phyloP scores from a whole-genome alignment of 2,329 filamentous ascomycete species.

The Triangularia setosa region DNA sequence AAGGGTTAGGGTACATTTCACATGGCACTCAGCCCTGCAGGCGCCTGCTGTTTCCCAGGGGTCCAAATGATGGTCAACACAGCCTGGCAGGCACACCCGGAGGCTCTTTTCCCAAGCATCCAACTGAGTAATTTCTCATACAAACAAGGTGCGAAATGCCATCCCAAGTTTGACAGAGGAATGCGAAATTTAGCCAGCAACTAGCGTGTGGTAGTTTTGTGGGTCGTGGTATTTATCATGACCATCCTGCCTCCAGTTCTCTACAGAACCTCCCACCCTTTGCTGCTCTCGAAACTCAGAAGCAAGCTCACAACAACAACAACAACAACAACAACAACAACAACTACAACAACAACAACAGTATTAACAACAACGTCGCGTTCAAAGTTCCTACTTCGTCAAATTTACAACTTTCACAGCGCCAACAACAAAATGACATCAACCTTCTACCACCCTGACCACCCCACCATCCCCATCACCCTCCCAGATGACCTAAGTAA shows the following conservation, averaged over 20 bases:
- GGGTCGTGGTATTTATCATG: background rate
- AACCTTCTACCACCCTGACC: conserved; percentile 37
- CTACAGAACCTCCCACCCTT: background rate
- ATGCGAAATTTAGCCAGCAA: background rate
- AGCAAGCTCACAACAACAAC: background rate
- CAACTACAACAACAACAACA: too few species aligned
- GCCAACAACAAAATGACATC: conserved; percentile 37
- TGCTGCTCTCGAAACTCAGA: background rate
- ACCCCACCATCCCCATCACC: conserved; percentile 37
- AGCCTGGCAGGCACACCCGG: background rate
- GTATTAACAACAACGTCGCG: too few species aligned
- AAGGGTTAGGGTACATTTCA: background rate
- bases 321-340: background rate
- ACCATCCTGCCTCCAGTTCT: background rate
- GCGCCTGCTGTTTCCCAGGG: background rate
- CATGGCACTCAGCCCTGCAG: background rate
- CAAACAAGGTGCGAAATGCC: too few species aligned
- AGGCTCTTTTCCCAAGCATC: background rate
- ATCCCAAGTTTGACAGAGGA: background rate
- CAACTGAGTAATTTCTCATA: too few species aligned
- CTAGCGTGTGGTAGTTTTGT: background rate
- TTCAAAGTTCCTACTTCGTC: background rate
- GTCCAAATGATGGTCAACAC: background rate
- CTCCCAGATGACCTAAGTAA: conserved; percentile 43
- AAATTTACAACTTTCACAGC: background rate